These are phyloP conservation scores for Fallopia convolvulus DNA, from an alignment of 148 eudicot genomes.

Conservation along the genomic window DNA sequence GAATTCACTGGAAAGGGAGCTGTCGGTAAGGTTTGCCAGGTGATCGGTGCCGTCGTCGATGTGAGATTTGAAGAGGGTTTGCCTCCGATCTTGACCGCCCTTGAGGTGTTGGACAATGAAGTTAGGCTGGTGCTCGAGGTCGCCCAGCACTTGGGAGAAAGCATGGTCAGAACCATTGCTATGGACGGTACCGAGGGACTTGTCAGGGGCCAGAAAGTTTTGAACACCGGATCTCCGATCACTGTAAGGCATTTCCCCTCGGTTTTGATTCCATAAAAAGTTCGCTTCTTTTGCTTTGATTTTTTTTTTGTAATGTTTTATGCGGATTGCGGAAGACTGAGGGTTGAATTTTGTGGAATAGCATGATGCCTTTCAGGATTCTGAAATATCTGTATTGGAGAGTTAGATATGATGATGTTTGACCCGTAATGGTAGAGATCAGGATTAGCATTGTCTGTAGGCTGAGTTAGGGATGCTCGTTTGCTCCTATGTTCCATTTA, in stretches of 20 bases:
- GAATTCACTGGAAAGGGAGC: slow-evolving; percentile 71
- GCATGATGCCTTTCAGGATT: not conserved
- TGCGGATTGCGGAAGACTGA: not conserved
- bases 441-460: not conserved
- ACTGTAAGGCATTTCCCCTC: slow-evolving; percentile 37
- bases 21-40: slow-evolving; percentile 85
- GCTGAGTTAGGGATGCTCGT: no score
- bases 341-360: not conserved
- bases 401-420: not conserved
- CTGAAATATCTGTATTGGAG: not conserved
- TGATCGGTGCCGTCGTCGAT: slow-evolving; percentile 98
- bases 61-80: slow-evolving; percentile 70
- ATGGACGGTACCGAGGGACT: slow-evolving; percentile 99
- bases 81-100: slow-evolving; percentile 88
- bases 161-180: slow-evolving; percentile 84
- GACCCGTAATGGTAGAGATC: not conserved
- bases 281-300: not conserved
- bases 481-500: no score
- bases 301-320: no score
- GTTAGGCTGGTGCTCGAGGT: slow-evolving; percentile 83
- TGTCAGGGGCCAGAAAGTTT: slow-evolving; percentile 79
- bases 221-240: slow-evolving; percentile 95
- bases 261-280: not conserved
- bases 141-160: slow-evolving; percentile 95
- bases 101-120: slow-evolving; percentile 78